phyloP scores from a whole-genome alignment of 768 basidiomycete species.

The Boletus sp. region DNA sequence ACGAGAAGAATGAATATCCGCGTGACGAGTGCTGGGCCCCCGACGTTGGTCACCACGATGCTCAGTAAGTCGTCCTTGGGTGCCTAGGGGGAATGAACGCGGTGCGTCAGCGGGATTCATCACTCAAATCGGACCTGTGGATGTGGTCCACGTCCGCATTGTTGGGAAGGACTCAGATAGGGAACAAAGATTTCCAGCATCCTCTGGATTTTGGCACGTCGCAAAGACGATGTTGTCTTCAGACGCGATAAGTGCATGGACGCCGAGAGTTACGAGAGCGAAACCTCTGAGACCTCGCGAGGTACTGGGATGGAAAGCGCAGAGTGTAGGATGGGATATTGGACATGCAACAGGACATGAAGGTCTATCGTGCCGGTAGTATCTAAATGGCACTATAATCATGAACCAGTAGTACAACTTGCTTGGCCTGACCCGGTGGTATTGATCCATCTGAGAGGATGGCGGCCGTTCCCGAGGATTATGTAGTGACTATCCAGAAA shows the following conservation, averaged over 20 bases:
- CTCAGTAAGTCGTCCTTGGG: constrained; percentile 27
- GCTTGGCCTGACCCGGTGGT: no score
- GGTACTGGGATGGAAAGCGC: no score
- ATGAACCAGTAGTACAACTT: no score
- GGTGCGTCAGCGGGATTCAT: not conserved
- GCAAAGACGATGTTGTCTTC: constrained; percentile 30
- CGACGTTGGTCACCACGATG: constrained; percentile 30
- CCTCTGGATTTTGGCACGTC: constrained; percentile 28
- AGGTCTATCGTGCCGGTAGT: no score
- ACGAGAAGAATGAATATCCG: constrained; percentile 33
- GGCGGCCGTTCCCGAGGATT: no score
- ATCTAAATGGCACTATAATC: no score
- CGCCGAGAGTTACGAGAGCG: no score
- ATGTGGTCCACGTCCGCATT: constrained; percentile 34
- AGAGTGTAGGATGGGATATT: not conserved
- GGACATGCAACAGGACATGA: not conserved
- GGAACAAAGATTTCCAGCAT: constrained; percentile 20
- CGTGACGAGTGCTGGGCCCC: constrained; percentile 35
- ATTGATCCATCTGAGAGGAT: no score
- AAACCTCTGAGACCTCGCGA: no score
- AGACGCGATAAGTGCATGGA: constrained; percentile 12
- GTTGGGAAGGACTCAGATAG: constrained; percentile 24
- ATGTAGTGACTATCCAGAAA: no score
- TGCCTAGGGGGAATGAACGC: constrained; percentile 7
- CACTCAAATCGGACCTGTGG: not conserved